Evolutionary conservation across 805 yeast genomes (phyloP), one percentile per base, ranked within the genome.

Genomic region (Tetrapisispora namnaoensis): DNA sequence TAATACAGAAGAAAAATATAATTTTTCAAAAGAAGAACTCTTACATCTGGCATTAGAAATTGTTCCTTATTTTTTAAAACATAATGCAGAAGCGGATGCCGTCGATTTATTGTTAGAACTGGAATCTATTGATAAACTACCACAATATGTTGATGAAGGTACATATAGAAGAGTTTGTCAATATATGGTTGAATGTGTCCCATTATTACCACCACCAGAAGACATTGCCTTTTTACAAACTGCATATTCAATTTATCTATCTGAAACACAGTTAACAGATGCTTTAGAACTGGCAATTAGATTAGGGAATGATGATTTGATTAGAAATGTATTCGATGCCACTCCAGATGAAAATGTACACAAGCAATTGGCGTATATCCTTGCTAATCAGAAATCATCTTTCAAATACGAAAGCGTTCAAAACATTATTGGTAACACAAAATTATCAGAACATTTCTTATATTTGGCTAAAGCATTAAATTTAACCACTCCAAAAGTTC

Each of bases 31-130:
- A 35, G 62, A 59, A 11, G 72, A 75, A 39, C 72, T 93, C 53
- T 68, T 84, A 48, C 73, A 76, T 43, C 74, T 93, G 55, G 77
- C 95, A 7, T 69, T 86, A 57, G 78, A 82, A 56, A 82, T 93
- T 57, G 90, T 86, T 37, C 96, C 96, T 37, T 85, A 82, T 60
- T 91, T 93, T 70, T 75, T 93, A 56, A 81, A 86, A 62, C 97
- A 91, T 70, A 91, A 93, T 63, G 98, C 96, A 39, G 99, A 93
- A 69, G 96, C 96, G 20, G 99, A 93, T 63, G 99, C 99, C 1
- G 95, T 93, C 24, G 99, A 93, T 69, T 72, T 93, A 56, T 74
- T 93, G 54, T 73, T 89, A 51, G 99, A 93, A 68, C 79, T 93
- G 49, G 99, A 93, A 68, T 73, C 80, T 48, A 84, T 93, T 56